Evolutionary conservation across 805 yeast species (phyloP).

Genomic region (Saccharomyces mikatae): DNA sequence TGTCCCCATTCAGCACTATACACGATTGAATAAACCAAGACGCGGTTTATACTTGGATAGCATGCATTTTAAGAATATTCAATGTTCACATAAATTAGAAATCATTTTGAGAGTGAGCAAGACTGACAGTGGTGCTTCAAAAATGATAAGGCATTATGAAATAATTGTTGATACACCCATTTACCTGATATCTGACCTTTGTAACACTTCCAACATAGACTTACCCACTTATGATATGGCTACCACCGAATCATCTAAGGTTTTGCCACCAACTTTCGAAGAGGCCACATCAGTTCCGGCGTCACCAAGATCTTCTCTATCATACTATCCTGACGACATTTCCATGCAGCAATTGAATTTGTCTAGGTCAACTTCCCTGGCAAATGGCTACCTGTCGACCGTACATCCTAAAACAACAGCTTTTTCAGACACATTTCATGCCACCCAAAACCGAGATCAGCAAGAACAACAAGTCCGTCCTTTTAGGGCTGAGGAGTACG

Average conservation of each 20-base stretch:
- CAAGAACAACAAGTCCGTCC: background rate
- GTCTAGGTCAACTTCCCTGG: slow-evolving; percentile 7
- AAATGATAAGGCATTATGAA: slow-evolving; percentile 63
- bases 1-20: slow-evolving; percentile 15
- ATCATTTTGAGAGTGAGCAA: slow-evolving; percentile 61
- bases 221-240: slow-evolving; percentile 33
- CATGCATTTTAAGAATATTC: slow-evolving; percentile 52
- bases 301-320: slow-evolving; percentile 34
- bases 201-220: slow-evolving; percentile 32
- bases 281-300: slow-evolving; percentile 48
- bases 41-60: slow-evolving; percentile 51
- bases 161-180: slow-evolving; percentile 76
- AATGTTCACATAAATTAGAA: slow-evolving; percentile 60
- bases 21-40: slow-evolving; percentile 20
- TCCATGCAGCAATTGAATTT: slow-evolving; percentile 16
- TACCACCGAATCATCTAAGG: slow-evolving; percentile 17
- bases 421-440: background rate
- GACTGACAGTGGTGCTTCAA: slow-evolving; percentile 37
- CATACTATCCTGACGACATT: slow-evolving; percentile 13
- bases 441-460: background rate
- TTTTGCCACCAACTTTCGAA: slow-evolving; percentile 52
- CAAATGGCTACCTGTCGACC: background rate
- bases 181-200: slow-evolving; percentile 39
- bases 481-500: background rate
- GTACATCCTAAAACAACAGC: background rate